These are phyloP conservation scores for Dictyostelium firmibasis DNA, from an alignment of 78 protist species.

Conservation along the genomic window DNA sequence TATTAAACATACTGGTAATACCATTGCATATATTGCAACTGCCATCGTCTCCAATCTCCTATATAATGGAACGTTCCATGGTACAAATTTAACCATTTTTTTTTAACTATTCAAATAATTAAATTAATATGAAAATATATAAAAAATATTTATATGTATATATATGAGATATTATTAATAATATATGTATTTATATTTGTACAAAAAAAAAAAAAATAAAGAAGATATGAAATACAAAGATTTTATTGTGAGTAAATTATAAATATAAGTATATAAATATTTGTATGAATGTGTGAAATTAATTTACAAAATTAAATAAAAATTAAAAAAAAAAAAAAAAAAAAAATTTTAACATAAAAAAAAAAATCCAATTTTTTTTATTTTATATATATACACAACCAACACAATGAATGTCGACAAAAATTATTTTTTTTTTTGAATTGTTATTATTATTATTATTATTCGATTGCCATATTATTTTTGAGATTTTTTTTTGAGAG, in stretches of 20 bases:
- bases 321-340: background rate
- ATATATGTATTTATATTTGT: background rate
- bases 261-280: no score
- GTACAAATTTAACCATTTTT: conserved; percentile 49
- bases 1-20: conserved; percentile 17
- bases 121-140: background rate
- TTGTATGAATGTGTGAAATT: background rate
- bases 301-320: background rate
- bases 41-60: conserved; percentile 49
- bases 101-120: background rate
- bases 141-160: background rate
- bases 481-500: background rate
- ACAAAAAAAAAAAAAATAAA: background rate
- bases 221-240: no score
- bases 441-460: background rate
- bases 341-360: background rate
- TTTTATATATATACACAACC: background rate
- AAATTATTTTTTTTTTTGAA: background rate
- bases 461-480: background rate
- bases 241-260: no score
- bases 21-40: conserved; percentile 48
- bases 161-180: no score
- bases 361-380: background rate
- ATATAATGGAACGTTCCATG: conserved; percentile 26
- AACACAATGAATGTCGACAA: no score